These are phyloP conservation scores for Leishmania gerbilli DNA, from an alignment of 208 protist genomes.

Conservation along the genomic window DNA sequence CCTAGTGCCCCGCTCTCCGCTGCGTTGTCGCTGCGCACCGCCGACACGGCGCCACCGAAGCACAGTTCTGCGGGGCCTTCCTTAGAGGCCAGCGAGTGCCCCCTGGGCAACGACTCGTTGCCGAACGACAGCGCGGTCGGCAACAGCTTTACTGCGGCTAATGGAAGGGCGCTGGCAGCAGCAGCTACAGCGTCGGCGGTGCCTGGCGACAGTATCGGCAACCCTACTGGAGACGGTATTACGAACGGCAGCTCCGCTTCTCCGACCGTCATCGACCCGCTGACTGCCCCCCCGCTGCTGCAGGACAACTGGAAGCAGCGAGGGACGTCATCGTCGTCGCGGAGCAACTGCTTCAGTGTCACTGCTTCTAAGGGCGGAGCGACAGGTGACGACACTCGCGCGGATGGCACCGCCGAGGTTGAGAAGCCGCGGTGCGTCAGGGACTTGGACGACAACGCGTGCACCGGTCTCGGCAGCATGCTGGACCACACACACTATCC, in stretches of 20 bases:
- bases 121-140: conserved; percentile 1
- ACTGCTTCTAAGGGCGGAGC: not conserved
- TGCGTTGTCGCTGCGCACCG: not conserved
- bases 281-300: not conserved
- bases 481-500: not conserved
- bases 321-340: not conserved
- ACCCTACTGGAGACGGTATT: not conserved
- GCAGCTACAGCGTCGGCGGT: conserved; percentile 17
- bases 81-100: conserved; percentile 4
- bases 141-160: conserved; percentile 18
- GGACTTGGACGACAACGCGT: not conserved
- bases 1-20: not conserved
- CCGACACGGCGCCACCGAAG: not conserved
- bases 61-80: not conserved
- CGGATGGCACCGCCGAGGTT: not conserved
- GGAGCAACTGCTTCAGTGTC: not conserved
- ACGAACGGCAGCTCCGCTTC: conserved; percentile 13
- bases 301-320: not conserved
- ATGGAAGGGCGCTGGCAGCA: conserved; percentile 15
- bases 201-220: not conserved
- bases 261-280: not conserved
- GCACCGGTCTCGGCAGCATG: conserved; percentile 1
- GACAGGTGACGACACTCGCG: not conserved
- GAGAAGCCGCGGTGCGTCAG: not conserved
- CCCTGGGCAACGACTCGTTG: conserved; percentile 19